Percentiles rank a stretch among this genome's conserved stretches.
phyloP scores from a whole-genome alignment of 305 asterid genomes.

The Rubia tinctorum region DNA sequence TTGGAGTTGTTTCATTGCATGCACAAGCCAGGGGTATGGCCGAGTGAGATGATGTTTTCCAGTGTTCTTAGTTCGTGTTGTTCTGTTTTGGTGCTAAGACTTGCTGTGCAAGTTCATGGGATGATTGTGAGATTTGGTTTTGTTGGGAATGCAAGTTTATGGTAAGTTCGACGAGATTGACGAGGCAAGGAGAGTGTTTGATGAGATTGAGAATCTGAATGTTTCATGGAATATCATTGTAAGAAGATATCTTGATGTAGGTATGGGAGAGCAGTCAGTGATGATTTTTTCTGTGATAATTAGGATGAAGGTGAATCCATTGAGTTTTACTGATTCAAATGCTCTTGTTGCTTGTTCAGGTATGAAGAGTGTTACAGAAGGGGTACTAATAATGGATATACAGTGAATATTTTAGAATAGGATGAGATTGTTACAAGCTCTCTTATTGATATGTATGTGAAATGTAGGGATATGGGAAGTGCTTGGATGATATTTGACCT shows the following conservation, averaged over 20 bases:
- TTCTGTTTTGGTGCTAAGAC: conserved; percentile 37
- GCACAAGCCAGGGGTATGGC: conserved; percentile 48
- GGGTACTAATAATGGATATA: conserved; percentile 61
- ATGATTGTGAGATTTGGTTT: conserved; percentile 61
- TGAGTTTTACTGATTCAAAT: conserved; percentile 64
- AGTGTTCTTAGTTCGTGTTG: conserved; percentile 58
- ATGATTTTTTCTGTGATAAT: conserved; percentile 56
- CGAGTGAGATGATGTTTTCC: conserved; percentile 75
- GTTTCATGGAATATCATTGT: conserved; percentile 79
- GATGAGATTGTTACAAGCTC: conserved; percentile 64
- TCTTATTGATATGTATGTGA: conserved; percentile 55
- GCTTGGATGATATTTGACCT: conserved; percentile 47
- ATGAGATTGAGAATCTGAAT: conserved; percentile 59
- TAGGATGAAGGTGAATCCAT: conserved; percentile 39
- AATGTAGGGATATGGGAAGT: conserved; percentile 56
- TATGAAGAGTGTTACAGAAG: conserved; percentile 47
- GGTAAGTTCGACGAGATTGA: conserved; percentile 62
- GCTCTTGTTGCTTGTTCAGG: conserved; percentile 67
- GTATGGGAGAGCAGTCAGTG: conserved; percentile 46
- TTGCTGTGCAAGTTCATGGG: conserved; percentile 61
- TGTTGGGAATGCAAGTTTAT: conserved; percentile 62
- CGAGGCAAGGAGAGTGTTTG: conserved; percentile 72
- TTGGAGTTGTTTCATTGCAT: conserved; percentile 43
- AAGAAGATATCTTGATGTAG: conserved; percentile 68
- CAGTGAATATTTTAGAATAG: conserved; percentile 42